Conservation (phyloP, 345 rosid species). For the Boechera divaricarpa region DNA sequence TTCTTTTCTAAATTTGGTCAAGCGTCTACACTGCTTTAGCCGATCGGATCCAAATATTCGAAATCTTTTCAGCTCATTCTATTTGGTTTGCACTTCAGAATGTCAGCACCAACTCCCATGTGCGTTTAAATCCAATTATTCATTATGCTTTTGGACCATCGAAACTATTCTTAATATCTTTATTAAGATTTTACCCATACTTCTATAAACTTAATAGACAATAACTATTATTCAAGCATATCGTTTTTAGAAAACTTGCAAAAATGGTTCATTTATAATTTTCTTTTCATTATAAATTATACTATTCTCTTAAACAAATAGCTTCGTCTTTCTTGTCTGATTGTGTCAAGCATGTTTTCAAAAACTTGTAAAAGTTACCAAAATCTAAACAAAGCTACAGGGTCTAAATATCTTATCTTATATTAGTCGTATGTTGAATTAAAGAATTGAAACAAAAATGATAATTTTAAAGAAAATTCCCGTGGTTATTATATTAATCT, state of each 20-base stretch:
- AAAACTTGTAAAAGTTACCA: background rate
- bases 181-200: background rate
- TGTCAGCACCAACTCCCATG: slow-evolving; percentile 35
- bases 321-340: background rate
- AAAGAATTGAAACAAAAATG: background rate
- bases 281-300: background rate
- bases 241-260: background rate
- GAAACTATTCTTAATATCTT: slow-evolving; percentile 14
- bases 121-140: slow-evolving; percentile 33
- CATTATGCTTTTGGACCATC: slow-evolving; percentile 30
- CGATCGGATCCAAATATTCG: slow-evolving; percentile 35
- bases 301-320: background rate
- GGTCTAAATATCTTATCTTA: background rate
- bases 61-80: slow-evolving; percentile 34
- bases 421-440: background rate
- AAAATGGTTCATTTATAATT: background rate
- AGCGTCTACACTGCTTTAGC: slow-evolving; percentile 27
- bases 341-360: background rate
- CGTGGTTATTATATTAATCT: slow-evolving; percentile 25
- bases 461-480: background rate
- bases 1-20: slow-evolving; percentile 24
- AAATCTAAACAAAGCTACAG: background rate
- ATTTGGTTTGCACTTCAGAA: slow-evolving; percentile 27
- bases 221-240: background rate
- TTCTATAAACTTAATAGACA: background rate